phyloP scores from a whole-genome alignment of 192 early-diverging fungal species.

The Podila horticola region DNA sequence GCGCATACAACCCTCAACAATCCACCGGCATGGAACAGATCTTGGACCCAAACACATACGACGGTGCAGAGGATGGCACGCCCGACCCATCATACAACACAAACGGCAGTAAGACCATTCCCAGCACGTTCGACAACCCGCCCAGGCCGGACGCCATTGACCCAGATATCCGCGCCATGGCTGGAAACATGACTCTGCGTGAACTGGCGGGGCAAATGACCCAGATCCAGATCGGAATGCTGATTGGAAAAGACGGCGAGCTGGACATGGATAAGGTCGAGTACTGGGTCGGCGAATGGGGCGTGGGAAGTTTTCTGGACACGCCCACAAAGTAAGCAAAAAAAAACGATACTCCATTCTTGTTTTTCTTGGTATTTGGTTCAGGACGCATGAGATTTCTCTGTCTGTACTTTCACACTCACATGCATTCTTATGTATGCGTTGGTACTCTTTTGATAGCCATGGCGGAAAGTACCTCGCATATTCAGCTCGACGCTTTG shows the following conservation, averaged over 20 bases:
- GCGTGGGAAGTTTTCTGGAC: constrained; percentile 71
- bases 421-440: background rate
- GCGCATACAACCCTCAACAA: constrained; percentile 32
- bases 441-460: constrained; percentile 7
- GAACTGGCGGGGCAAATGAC: constrained; percentile 78
- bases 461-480: constrained; percentile 56
- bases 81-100: constrained; percentile 13
- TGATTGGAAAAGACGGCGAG: constrained; percentile 62
- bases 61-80: background rate
- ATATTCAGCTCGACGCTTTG: constrained; percentile 60
- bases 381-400: background rate
- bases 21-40: constrained; percentile 1
- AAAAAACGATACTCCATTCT: background rate
- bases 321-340: constrained; percentile 62
- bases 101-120: background rate
- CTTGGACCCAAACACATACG: constrained; percentile 25
- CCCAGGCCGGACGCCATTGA: constrained; percentile 49
- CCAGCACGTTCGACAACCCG: background rate
- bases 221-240: constrained; percentile 68
- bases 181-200: constrained; percentile 54
- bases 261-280: constrained; percentile 62
- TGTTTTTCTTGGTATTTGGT: background rate
- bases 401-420: background rate
- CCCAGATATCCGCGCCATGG: constrained; percentile 56
- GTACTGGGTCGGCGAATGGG: constrained; percentile 66